Percentiles rank a stretch among this genome's conserved stretches.
These are phyloP conservation scores for Tuber umbilicatum DNA, from an alignment of 495 filamentous ascomycete species.

Conservation along the genomic window DNA sequence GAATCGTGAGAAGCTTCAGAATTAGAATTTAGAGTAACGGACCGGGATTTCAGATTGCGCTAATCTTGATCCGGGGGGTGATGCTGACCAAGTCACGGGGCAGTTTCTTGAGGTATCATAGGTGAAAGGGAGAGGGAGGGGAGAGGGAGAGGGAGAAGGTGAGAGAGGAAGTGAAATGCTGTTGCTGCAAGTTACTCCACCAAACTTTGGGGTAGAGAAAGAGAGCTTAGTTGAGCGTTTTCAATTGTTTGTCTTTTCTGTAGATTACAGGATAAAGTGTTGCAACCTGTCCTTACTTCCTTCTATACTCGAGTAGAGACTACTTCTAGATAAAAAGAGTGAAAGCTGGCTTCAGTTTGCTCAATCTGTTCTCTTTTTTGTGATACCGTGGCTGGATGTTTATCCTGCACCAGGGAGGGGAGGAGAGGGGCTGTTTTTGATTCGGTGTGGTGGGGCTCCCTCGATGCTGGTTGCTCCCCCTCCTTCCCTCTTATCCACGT, in stretches of 20 bases:
- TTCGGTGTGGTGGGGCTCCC: slow-evolving; percentile 35
- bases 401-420: neutral
- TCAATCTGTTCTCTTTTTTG: neutral
- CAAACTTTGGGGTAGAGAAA: neutral
- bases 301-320: neutral
- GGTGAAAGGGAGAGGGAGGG: too few relatives aligned
- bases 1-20: neutral
- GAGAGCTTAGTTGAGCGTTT: neutral
- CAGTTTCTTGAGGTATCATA: neutral
- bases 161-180: neutral
- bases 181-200: neutral
- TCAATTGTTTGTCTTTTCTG: neutral
- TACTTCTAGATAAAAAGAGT: neutral
- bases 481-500: slow-evolving; percentile 16
- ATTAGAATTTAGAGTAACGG: neutral
- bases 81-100: neutral
- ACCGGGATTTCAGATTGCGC: neutral
- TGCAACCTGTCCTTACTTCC: neutral
- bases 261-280: neutral
- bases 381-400: neutral
- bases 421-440: neutral
- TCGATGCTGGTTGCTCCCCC: slow-evolving; percentile 25
- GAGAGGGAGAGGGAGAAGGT: neutral
- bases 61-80: neutral
- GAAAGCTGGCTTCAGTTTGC: neutral